These are phyloP conservation scores for Debaryomyces hansenii DNA, from an alignment of 805 yeast genomes.

Conservation along the genomic window DNA sequence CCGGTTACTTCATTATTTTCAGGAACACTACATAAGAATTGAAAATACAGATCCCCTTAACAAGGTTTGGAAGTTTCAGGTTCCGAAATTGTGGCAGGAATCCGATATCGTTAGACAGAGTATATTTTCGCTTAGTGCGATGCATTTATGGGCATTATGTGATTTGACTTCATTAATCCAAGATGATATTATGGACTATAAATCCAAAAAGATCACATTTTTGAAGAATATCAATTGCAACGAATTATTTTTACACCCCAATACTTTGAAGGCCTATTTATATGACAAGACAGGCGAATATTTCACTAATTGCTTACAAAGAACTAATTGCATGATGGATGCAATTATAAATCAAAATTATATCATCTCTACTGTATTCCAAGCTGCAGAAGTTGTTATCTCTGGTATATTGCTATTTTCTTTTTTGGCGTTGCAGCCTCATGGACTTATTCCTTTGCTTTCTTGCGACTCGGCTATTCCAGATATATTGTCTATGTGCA, in stretches of 20 bases:
- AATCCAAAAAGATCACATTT: background rate
- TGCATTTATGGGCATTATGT: constrained; percentile 17
- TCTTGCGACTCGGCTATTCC: constrained; percentile 12
- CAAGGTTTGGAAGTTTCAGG: constrained; percentile 13
- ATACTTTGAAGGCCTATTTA: constrained; percentile 4
- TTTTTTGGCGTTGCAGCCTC: constrained; percentile 29
- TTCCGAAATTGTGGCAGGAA: constrained; percentile 17
- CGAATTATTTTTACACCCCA: background rate
- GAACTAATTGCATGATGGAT: constrained; percentile 9
- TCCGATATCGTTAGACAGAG: constrained; percentile 17
- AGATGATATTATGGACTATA: background rate
- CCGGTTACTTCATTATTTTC: constrained; percentile 18
- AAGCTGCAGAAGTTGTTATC: constrained; percentile 16
- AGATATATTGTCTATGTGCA: constrained; percentile 22
- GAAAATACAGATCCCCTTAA: background rate
- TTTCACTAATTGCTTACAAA: constrained; percentile 18
- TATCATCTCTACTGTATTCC: constrained; percentile 3
- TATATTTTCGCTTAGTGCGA: constrained; percentile 17
- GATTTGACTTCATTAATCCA: constrained; percentile 4
- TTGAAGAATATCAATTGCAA: background rate
- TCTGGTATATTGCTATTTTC: constrained; percentile 23
- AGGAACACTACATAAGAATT: constrained; percentile 11
- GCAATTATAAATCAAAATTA: background rate
- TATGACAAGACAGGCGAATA: constrained; percentile 20
- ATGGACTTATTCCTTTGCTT: constrained; percentile 23